These are phyloP conservation scores for Picochlorum sp. DNA, from an alignment of 139 green algal species.

Conservation along the genomic window DNA sequence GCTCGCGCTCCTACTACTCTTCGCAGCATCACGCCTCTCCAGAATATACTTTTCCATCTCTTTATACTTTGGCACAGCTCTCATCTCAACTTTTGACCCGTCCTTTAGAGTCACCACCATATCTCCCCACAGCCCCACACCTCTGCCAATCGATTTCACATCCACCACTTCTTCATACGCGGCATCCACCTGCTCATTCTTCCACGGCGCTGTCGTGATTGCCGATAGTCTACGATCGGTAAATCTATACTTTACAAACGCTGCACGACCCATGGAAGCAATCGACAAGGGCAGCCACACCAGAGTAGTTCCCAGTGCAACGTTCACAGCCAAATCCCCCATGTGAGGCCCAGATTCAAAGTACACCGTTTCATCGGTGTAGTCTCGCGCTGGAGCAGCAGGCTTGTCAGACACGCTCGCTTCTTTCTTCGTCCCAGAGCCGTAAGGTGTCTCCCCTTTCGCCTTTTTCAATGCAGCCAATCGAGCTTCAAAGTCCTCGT, in stretches of 20 bases:
- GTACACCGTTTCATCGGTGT: slow-evolving; percentile 46
- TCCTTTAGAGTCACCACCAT: slow-evolving; percentile 77
- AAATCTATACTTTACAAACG: slow-evolving; percentile 83
- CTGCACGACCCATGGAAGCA: slow-evolving; percentile 49
- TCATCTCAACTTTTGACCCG: slow-evolving; percentile 71
- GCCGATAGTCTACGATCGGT: slow-evolving; percentile 72
- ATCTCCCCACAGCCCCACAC: slow-evolving; percentile 77
- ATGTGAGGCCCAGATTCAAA: slow-evolving; percentile 42
- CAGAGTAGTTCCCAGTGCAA: slow-evolving; percentile 63
- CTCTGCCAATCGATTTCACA: slow-evolving; percentile 59
- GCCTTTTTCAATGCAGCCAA: slow-evolving; percentile 49
- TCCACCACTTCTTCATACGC: slow-evolving; percentile 61
- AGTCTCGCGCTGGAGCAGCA: slow-evolving; percentile 39
- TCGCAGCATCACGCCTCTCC: slow-evolving; percentile 33
- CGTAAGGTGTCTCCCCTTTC: slow-evolving; percentile 16
- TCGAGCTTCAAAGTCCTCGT: slow-evolving; percentile 60
- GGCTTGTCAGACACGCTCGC: no score
- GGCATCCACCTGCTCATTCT: slow-evolving; percentile 39
- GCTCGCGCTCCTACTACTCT: not conserved
- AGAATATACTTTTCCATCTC: slow-evolving; percentile 79
- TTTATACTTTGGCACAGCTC: slow-evolving; percentile 59
- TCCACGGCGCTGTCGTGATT: slow-evolving; percentile 70
- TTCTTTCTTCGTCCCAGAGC: not conserved
- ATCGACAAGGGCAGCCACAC: slow-evolving; percentile 75
- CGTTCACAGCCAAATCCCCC: slow-evolving; percentile 74